A percentile compares a stretch with the other conserved stretches of the same genome.
Conservation (phyloP, 768 basidiomycete genomes). For the Collybia mongolica region DNA sequence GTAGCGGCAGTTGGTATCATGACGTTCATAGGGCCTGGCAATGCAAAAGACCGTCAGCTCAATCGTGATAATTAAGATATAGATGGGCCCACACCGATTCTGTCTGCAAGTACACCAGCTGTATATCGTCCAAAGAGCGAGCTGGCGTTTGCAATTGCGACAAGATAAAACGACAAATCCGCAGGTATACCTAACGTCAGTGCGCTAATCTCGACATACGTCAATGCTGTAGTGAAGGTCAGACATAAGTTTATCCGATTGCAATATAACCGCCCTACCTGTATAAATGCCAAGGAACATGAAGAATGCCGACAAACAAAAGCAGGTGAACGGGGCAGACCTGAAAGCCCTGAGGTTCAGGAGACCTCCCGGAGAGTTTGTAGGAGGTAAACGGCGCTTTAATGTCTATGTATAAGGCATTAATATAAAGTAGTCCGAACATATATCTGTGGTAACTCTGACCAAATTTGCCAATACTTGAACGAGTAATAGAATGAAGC, state of each 20-base stretch:
- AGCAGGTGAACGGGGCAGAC: slow-evolving; percentile 51
- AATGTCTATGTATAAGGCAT: slow-evolving; percentile 26
- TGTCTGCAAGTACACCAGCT: slow-evolving; percentile 54
- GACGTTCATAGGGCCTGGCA: slow-evolving; percentile 62
- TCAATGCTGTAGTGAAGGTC: slow-evolving; percentile 49
- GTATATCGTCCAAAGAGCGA: slow-evolving; percentile 60
- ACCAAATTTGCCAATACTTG: slow-evolving; percentile 57
- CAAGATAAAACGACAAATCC: slow-evolving; percentile 59
- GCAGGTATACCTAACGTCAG: slow-evolving; percentile 42
- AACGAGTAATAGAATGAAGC: slow-evolving; percentile 53
- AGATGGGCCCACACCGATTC: slow-evolving; percentile 39
- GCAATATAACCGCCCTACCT: slow-evolving; percentile 27
- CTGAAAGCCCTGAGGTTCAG: slow-evolving; percentile 54
- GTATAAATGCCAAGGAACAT: slow-evolving; percentile 72
- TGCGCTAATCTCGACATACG: slow-evolving; percentile 63
- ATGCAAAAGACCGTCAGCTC: background rate
- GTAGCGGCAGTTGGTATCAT: slow-evolving; percentile 63
- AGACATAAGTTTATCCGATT: slow-evolving; percentile 24
- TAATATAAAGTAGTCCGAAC: background rate
- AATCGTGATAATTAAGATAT: background rate
- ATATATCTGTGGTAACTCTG: background rate
- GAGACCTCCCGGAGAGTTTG: slow-evolving; percentile 51
- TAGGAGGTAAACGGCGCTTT: slow-evolving; percentile 54
- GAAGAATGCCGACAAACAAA: slow-evolving; percentile 53
- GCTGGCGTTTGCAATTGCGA: slow-evolving; percentile 66